Evolutionary conservation across 345 rosid species (phyloP), one percentile per base, ranked within the genome.

Genomic region (Fremontodendron californicum): DNA sequence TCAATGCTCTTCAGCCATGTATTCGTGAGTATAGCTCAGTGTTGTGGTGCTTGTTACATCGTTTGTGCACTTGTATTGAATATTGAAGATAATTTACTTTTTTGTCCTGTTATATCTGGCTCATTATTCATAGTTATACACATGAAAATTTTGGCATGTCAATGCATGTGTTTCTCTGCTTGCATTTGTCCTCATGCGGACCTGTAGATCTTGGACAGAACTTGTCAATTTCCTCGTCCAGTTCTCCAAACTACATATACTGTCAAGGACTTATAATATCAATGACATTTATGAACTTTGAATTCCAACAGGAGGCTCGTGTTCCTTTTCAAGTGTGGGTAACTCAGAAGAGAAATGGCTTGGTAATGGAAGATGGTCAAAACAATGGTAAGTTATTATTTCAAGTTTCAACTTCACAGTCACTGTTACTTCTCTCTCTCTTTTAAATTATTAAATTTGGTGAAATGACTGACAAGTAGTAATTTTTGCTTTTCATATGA

Each of bases 251-350:
- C 11, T 72, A 25, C 29, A 35, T 35, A 72, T 72, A 35, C n/a
- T 33, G 46, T 72, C 29, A 35, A 25, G 2, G 2, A 72, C 48
- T 46, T 49, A n/a, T n/a, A n/a, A n/a, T n/a, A n/a, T n/a, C n/a
- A n/a, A 27, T 18, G 58, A 48, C 9, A 49, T 71, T 19, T 8
- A 19, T 33, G 74, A 49, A 29, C 16, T 42, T 25, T 79, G 42
- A 74, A 61, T n/a, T n/a, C n/a, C n/a, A 78, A 81, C 91, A 96
- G 99, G 97, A 91, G 82, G 89, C 85, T 79, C 96, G 97, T 74
- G 82, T 89, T 77, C 97, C 99, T 8, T 73, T 96, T 48, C 93
- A 93, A 76, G 80, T 96, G 83, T 96, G 99, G 98, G 91, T 87
- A 75, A 78, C 85, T 79, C 96, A 91, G 84, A 91, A 90, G 61